Percentiles rank a stretch among this genome's conserved stretches.
phyloP scores from a whole-genome alignment of 768 basidiomycete genomes.

The Rhodosporidiobolus sp. region DNA sequence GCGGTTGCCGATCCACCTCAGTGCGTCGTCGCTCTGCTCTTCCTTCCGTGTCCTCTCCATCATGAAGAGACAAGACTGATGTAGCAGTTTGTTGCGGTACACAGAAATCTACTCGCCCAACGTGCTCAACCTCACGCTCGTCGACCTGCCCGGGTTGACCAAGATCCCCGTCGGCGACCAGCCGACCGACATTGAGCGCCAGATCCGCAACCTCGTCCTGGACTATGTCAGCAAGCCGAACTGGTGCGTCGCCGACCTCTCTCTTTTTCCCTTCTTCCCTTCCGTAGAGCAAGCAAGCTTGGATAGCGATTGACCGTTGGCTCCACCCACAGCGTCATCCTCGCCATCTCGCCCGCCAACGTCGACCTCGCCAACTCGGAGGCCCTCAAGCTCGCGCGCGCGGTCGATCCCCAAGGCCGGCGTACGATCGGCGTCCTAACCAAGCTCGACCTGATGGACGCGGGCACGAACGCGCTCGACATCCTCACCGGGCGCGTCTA shows the following conservation, averaged over 20 bases:
- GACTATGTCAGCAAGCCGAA: conserved; percentile 97
- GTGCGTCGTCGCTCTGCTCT: conserved; percentile 6
- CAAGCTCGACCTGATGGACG: conserved; percentile 98
- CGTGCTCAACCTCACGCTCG: conserved; percentile 90
- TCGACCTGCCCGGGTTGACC: conserved; percentile 93
- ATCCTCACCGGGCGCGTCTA: conserved; percentile 95
- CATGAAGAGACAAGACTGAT: neutral
- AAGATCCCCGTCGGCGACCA: conserved; percentile 90
- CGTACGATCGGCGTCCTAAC: conserved; percentile 95
- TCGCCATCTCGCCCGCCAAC: conserved; percentile 94
- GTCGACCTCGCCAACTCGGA: conserved; percentile 99
- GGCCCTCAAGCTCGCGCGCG: conserved; percentile 90
- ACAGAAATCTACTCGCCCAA: conserved; percentile 84
- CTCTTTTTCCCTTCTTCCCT: neutral
- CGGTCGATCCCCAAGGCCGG: conserved; percentile 91
- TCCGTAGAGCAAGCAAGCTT: neutral
- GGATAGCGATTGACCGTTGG: neutral
- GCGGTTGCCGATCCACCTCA: conserved; percentile 88
- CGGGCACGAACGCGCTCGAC: conserved; percentile 95
- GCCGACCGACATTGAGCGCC: conserved; percentile 94
- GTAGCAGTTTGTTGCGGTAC: too few species aligned
- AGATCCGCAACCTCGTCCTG: conserved; percentile 88
- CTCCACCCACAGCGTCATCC: conserved; percentile 66
- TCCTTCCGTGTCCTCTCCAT: neutral
- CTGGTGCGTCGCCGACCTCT: conserved; percentile 56